These are phyloP conservation scores for Perkinsus olseni DNA, from an alignment of 169 alveolate species.

Conservation along the genomic window DNA sequence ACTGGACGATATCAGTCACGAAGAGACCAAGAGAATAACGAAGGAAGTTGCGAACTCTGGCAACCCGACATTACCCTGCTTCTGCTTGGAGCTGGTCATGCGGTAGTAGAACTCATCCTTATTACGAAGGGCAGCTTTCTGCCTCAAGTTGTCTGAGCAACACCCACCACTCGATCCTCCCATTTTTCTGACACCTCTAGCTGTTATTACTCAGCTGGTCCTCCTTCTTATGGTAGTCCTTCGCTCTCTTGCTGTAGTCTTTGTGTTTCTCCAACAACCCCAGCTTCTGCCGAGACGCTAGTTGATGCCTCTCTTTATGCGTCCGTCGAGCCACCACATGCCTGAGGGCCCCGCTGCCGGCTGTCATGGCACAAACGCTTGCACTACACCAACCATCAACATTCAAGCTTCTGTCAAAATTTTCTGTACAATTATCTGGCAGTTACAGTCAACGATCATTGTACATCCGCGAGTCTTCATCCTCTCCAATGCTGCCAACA, in stretches of 20 bases:
- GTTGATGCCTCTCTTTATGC: constrained; percentile 14
- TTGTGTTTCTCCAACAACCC: constrained; percentile 17
- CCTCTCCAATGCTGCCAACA: too few species aligned
- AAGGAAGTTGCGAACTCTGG: neutral
- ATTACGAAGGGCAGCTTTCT: constrained; percentile 13
- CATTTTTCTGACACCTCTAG: too few species aligned
- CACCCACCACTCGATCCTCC: too few species aligned
- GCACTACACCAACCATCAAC: too few species aligned
- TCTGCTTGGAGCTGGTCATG: neutral
- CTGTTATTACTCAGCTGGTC: too few species aligned
- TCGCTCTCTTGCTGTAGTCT: constrained; percentile 15
- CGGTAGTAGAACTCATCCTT: constrained; percentile 11
- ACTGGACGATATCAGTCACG: neutral
- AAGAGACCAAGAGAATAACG: neutral
- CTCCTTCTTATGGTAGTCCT: constrained; percentile 16
- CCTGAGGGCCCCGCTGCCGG: too few species aligned
- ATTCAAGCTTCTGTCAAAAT: too few species aligned
- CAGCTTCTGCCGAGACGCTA: constrained; percentile 10
- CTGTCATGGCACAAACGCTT: too few species aligned
- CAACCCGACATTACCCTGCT: neutral
- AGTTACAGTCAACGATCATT: too few species aligned
- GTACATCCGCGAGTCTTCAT: too few species aligned
- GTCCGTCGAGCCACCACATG: neutral
- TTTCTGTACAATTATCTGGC: too few species aligned
- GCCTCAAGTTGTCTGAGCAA: neutral